Base-by-base conservation (phyloP, 2,329 filamentous ascomycete species). In the Clonostachys rosea region DNA sequence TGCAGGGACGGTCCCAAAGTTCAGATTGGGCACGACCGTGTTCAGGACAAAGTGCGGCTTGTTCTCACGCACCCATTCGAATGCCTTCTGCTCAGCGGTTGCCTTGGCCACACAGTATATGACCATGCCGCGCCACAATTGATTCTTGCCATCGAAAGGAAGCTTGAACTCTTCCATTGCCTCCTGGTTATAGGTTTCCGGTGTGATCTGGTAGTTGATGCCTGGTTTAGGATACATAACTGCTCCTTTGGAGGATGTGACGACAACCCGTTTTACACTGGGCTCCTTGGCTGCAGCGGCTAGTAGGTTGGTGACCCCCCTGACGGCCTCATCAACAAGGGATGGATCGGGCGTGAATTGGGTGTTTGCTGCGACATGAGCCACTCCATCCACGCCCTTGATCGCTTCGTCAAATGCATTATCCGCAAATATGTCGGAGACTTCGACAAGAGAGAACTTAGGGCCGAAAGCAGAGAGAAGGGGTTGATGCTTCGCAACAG, bases 11-110 rank as follows among this genome's bases (percentile, higher is more conserved):
- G 24, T 30, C 9, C 24, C 24, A 30, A 30, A 30, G 24, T 30
- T 30, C 9, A 30, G 36, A 35, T 56, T 53, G 0, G 60, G 58
- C 13, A 61, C 43, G 1, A 64, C 53, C 33, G 53, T n/a, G 47
- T 61, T 62, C 7, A 55, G 44, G 2, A 54, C 51, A 35, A 61
- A 63, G 4, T 18, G 33, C 1, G 57, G 60, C 34, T 61, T 61
- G n/a, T 60, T 46, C 43, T 68, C 59, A 17, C 62, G 49, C 5
- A 61, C 36, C 36, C 36, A 39, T 39, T 39, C 36, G 36, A n/a
- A 18, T 18, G 36, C 36, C 7, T 18, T n/a, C 36, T n/a, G 36
- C 12, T 39, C 36, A 18, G 36, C 36, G 36, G 11, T 18, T 18
- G 36, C 17, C 36, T 39, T 39, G 5, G 36, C 6, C 7, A 18